phyloP scores from a whole-genome alignment of 2,329 filamentous ascomycete genomes.

The Pseudogymnoascus sp. region DNA sequence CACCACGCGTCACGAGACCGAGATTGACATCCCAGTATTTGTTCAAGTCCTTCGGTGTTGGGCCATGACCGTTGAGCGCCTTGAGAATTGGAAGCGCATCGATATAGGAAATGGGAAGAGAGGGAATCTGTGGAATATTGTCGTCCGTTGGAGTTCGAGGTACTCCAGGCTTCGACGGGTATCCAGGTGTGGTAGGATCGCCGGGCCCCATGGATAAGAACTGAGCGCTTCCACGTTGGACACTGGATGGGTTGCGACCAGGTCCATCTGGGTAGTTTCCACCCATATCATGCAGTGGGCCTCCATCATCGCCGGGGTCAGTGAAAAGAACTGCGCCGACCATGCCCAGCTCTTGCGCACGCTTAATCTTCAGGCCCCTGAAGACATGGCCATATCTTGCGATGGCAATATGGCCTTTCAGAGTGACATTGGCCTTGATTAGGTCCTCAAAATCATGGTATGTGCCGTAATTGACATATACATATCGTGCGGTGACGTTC shows the following conservation, averaged over 20 bases:
- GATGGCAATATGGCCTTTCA: slow-evolving; percentile 80
- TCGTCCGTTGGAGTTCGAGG: slow-evolving; percentile 63
- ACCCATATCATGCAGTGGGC: slow-evolving; percentile 35
- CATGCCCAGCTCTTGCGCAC: slow-evolving; percentile 84
- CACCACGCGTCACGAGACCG: slow-evolving; percentile 55
- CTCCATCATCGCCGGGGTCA: slow-evolving; percentile 86
- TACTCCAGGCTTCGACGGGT: slow-evolving; percentile 83
- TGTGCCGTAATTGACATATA: slow-evolving; percentile 88
- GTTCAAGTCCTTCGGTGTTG: slow-evolving; percentile 65
- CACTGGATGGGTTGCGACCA: slow-evolving; percentile 77
- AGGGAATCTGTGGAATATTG: slow-evolving; percentile 76
- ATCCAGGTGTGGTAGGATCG: slow-evolving; percentile 87
- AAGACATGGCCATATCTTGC: slow-evolving; percentile 81
- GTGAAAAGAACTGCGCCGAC: slow-evolving; percentile 76
- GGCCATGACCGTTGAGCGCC: slow-evolving; percentile 82
- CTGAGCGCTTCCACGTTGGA: slow-evolving; percentile 81
- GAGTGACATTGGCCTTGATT: slow-evolving; percentile 60
- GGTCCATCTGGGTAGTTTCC: slow-evolving; percentile 76
- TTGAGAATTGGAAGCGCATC: slow-evolving; percentile 84
- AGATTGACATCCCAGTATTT: slow-evolving; percentile 55
- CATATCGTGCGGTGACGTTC: slow-evolving; percentile 79
- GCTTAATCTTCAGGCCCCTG: slow-evolving; percentile 84
- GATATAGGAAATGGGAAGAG: slow-evolving; percentile 78
- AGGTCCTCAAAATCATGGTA: slow-evolving; percentile 81
- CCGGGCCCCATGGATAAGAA: slow-evolving; percentile 64